Evolutionary conservation across 179 eudicot genomes (phyloP).

Genomic region (Silene vulgaris): DNA sequence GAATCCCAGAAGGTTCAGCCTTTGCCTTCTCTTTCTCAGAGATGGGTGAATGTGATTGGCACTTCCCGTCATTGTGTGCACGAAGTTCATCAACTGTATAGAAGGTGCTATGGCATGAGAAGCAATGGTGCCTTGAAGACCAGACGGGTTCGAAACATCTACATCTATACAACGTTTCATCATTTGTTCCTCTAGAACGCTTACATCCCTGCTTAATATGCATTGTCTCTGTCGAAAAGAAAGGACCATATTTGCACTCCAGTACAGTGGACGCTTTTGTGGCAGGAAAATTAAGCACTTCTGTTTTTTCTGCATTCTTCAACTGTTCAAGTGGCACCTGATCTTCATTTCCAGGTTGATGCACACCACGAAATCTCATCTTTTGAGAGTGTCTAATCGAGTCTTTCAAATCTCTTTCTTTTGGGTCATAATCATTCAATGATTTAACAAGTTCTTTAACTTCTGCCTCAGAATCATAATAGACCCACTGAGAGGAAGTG

Average conservation of each 20-base stretch:
- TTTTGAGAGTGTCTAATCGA: slow-evolving; percentile 59
- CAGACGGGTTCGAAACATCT: slow-evolving; percentile 72
- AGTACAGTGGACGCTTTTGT: slow-evolving; percentile 55
- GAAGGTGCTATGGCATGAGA: slow-evolving; percentile 60
- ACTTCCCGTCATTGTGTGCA: slow-evolving; percentile 41
- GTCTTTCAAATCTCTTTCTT: slow-evolving; percentile 70
- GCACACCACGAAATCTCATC: slow-evolving; percentile 31
- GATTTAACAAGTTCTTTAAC: slow-evolving; percentile 50
- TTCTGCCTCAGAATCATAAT: slow-evolving; percentile 56
- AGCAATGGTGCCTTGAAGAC: slow-evolving; percentile 63
- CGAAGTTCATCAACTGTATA: slow-evolving; percentile 40
- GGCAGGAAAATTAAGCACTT: slow-evolving; percentile 27
- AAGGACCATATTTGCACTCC: slow-evolving; percentile 56
- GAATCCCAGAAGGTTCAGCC: slow-evolving; percentile 28
- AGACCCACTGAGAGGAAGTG: slow-evolving; percentile 44
- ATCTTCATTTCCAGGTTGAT: slow-evolving; percentile 32
- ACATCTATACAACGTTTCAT: slow-evolving; percentile 50
- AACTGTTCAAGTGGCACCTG: slow-evolving; percentile 21
- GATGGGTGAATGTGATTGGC: slow-evolving; percentile 27
- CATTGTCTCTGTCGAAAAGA: slow-evolving; percentile 28
- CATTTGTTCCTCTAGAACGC: slow-evolving; percentile 28
- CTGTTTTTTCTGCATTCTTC: slow-evolving; percentile 20
- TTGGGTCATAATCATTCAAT: slow-evolving; percentile 51
- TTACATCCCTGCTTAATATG: slow-evolving; percentile 37
- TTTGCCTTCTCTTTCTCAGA: slow-evolving; percentile 29